Conservation (phyloP, 306 rosid genomes). For the Begonia peltatifolia region DNA sequence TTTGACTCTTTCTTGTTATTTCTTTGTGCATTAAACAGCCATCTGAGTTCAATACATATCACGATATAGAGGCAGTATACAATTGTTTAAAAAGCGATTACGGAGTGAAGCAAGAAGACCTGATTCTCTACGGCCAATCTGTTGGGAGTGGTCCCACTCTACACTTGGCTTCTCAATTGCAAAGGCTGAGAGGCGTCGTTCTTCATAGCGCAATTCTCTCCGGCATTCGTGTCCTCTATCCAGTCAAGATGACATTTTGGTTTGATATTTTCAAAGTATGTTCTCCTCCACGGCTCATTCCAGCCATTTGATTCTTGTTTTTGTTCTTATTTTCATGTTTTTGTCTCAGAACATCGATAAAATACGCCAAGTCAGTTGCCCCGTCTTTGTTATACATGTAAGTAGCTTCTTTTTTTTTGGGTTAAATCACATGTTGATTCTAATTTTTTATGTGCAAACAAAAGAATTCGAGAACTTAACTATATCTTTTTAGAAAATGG, state of each 20-base stretch:
- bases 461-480: too few species aligned
- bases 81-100: slow-evolving; percentile 69
- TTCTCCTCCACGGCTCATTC: slow-evolving; percentile 7
- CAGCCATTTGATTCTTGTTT: background rate
- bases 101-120: slow-evolving; percentile 69
- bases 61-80: slow-evolving; percentile 93
- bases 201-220: slow-evolving; percentile 98
- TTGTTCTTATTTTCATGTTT: background rate
- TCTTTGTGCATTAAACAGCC: slow-evolving; percentile 42
- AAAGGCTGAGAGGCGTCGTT: slow-evolving; percentile 77
- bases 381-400: slow-evolving; percentile 94
- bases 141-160: slow-evolving; percentile 97
- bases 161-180: slow-evolving; percentile 70
- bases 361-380: slow-evolving; percentile 66
- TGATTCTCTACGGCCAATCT: slow-evolving; percentile 90
- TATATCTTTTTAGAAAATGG: too few species aligned
- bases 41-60: slow-evolving; percentile 82
- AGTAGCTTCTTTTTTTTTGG: slow-evolving; percentile 15
- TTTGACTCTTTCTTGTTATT: slow-evolving; percentile 11
- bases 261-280: slow-evolving; percentile 93
- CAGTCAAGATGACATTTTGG: slow-evolving; percentile 92
- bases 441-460: too few species aligned
- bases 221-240: slow-evolving; percentile 83
- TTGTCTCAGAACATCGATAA: slow-evolving; percentile 83
- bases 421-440: too few species aligned